phyloP scores from a whole-genome alignment of 805 yeast genomes.

The Yueomyces sinensis region DNA sequence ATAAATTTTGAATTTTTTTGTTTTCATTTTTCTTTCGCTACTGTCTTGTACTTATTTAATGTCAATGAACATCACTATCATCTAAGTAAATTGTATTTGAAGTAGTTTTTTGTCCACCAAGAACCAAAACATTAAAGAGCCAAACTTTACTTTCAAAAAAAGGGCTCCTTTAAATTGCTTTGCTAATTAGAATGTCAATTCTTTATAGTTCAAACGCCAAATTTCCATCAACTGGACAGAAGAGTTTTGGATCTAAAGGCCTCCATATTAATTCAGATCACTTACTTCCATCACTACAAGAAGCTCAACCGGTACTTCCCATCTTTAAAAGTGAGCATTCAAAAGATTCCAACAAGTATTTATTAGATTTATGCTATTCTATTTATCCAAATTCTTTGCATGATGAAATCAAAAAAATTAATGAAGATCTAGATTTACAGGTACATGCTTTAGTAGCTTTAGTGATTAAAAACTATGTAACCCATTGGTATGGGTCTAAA shows the following conservation, averaged over 20 bases:
- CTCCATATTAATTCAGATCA: not conserved
- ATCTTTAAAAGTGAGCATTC: constrained; percentile 7
- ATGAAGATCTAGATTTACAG: constrained; percentile 7
- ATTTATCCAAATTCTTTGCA: constrained; percentile 13
- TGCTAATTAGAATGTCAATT: constrained; percentile 17
- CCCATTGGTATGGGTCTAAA: constrained; percentile 22
- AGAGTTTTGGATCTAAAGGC: not conserved
- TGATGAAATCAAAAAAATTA: constrained; percentile 4
- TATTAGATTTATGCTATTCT: constrained; percentile 15
- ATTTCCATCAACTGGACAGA: constrained; percentile 16
- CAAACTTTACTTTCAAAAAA: no score
- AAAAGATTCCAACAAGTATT: constrained; percentile 15
- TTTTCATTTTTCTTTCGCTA: no score
- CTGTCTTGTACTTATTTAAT: no score
- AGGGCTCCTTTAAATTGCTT: no score
- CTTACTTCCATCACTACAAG: no score
- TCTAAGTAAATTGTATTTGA: no score
- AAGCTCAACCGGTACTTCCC: no score
- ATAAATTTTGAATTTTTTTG: no score
- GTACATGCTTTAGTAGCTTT: constrained; percentile 15
- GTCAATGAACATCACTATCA: no score
- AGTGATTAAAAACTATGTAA: constrained; percentile 15
- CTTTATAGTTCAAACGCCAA: constrained; percentile 21
- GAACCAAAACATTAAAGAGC: no score
- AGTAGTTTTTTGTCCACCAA: no score